Evolutionary conservation across 257 asterid genomes (phyloP).

Genomic region (Solanum ossicruentum): DNA sequence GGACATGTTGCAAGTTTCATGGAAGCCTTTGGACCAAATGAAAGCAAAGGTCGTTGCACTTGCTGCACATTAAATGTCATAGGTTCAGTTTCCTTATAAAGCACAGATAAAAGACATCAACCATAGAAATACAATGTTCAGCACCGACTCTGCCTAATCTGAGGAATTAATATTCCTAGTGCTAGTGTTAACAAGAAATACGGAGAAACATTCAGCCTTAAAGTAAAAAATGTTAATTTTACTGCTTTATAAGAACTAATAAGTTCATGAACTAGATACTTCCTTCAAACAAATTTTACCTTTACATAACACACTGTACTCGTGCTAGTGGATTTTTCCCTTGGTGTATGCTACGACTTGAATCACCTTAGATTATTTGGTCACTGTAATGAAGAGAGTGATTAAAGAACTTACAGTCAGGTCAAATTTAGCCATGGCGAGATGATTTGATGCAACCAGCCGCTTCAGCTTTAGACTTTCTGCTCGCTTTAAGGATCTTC

Average conservation of each 20-base stretch:
- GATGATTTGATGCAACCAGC: constrained; percentile 80
- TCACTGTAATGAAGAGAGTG: not conserved
- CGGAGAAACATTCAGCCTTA: not conserved
- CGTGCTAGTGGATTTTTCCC: not conserved
- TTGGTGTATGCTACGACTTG: not conserved
- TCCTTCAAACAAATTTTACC: not conserved
- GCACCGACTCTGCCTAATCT: not conserved
- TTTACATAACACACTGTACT: not conserved
- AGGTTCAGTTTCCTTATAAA: constrained; percentile 2
- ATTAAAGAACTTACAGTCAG: constrained; percentile 40
- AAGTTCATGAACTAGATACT: not conserved
- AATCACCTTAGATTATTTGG: not conserved
- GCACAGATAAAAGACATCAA: not conserved
- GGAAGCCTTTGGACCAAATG: constrained; percentile 91
- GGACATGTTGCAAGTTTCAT: constrained; percentile 70
- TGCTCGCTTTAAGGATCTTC: constrained; percentile 86
- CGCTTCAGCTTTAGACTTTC: constrained; percentile 71
- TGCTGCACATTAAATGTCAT: constrained; percentile 45
- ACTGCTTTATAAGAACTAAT: not conserved
- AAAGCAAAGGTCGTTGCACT: constrained; percentile 82
- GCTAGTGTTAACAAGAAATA: not conserved
- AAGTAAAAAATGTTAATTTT: not conserved
- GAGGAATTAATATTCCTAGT: not conserved
- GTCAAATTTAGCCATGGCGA: constrained; percentile 79
- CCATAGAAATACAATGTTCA: not conserved